Evolutionary conservation across 345 rosid species (phyloP).

Genomic region (Aquilaria yunnanensis): DNA sequence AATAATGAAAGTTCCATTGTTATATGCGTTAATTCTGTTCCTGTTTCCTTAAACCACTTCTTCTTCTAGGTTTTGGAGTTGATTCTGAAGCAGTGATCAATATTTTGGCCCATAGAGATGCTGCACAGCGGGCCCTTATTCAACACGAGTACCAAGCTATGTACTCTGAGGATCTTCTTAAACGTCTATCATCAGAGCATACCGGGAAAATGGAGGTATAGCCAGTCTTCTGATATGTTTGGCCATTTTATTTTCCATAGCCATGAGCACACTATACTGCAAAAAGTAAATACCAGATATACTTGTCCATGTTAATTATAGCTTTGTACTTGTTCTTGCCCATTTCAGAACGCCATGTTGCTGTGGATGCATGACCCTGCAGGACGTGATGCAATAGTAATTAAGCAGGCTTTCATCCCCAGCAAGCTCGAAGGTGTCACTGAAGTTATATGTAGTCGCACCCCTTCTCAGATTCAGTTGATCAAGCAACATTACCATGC

Average conservation of each 20-base stretch:
- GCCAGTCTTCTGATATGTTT: background rate
- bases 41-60: background rate
- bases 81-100: conserved; percentile 44
- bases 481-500: conserved; percentile 49
- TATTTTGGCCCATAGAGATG: conserved; percentile 65
- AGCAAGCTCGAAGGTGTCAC: conserved; percentile 31
- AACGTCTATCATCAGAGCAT: conserved; percentile 54
- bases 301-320: background rate
- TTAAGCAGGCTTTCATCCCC: conserved; percentile 26
- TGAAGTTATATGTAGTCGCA: conserved; percentile 64
- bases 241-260: background rate
- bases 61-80: conserved; percentile 45
- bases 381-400: conserved; percentile 50
- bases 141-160: conserved; percentile 44
- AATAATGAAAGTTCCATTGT: too few relatives aligned
- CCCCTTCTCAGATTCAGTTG: conserved; percentile 55
- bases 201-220: conserved; percentile 55
- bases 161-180: conserved; percentile 37
- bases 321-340: conserved; percentile 2
- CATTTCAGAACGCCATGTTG: conserved; percentile 46
- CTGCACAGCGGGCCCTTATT: conserved; percentile 46
- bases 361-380: conserved; percentile 70
- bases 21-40: too few relatives aligned
- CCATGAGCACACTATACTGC: background rate
- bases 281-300: background rate